These are phyloP conservation scores for Sphenostylis stenocarpa DNA, from an alignment of 306 rosid genomes.

Conservation along the genomic window DNA sequence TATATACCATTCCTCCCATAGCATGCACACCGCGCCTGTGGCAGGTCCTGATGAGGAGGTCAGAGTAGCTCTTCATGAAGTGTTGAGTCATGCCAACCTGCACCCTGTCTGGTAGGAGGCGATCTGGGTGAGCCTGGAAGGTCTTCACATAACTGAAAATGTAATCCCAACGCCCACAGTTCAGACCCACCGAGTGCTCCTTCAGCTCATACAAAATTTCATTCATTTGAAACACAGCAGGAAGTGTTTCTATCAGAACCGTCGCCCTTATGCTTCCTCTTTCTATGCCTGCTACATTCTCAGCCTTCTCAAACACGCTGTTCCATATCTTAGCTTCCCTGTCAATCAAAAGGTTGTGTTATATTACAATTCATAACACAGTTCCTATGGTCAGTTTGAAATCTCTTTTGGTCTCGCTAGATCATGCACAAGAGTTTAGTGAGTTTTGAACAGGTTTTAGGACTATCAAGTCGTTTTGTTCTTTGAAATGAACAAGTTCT, in stretches of 20 bases:
- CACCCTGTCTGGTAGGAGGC: slow-evolving; percentile 79
- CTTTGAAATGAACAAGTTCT: not conserved
- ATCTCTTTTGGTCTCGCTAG: not conserved
- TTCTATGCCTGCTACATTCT: slow-evolving; percentile 70
- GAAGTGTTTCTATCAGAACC: slow-evolving; percentile 87
- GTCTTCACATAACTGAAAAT: slow-evolving; percentile 95
- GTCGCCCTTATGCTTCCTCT: slow-evolving; percentile 93
- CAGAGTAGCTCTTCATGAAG: slow-evolving; percentile 88
- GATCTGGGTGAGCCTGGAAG: slow-evolving; percentile 78
- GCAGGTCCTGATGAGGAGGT: slow-evolving; percentile 84
- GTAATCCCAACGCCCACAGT: slow-evolving; percentile 98
- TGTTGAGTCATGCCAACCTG: slow-evolving; percentile 90
- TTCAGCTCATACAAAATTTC: slow-evolving; percentile 88
- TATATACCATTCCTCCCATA: slow-evolving; percentile 92
- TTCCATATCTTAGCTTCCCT: slow-evolving; percentile 96
- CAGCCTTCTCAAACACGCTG: slow-evolving; percentile 82
- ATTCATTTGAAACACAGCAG: slow-evolving; percentile 91
- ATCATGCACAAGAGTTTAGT: not conserved
- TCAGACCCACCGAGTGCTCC: slow-evolving; percentile 82
- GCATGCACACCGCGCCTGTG: slow-evolving; percentile 87
- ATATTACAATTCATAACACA: not conserved
- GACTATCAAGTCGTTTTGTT: not conserved
- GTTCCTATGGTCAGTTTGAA: too few species aligned
- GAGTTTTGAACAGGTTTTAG: not conserved
- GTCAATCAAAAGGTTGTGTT: slow-evolving; percentile 24